Conservation (phyloP, 192 early-diverging fungal genomes). For the Entomortierella parvispora region DNA sequence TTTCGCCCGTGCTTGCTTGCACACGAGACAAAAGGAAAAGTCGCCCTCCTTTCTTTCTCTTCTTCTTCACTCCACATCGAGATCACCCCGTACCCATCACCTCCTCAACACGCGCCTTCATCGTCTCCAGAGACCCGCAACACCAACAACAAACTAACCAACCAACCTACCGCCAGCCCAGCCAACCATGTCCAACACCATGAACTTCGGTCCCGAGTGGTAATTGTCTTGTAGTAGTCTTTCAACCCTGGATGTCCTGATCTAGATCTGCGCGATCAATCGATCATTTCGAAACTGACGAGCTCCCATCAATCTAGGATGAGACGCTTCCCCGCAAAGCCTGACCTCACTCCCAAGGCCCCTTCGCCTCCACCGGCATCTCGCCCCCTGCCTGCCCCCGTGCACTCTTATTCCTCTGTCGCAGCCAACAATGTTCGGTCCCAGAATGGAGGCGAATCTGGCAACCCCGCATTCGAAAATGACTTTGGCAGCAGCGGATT, state of each 20-base stretch:
- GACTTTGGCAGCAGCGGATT: conserved; percentile 34
- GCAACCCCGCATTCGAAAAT: conserved; percentile 1
- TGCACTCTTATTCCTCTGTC: conserved; percentile 42
- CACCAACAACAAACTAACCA: neutral
- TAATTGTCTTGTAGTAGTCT: too few relatives aligned
- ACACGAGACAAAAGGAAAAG: too few relatives aligned
- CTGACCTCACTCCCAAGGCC: conserved; percentile 20
- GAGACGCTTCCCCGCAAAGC: conserved; percentile 46
- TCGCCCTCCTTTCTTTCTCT: neutral
- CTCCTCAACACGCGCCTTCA: too few relatives aligned
- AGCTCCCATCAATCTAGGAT: conserved; percentile 30
- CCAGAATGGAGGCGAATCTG: conserved; percentile 27
- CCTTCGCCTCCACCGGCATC: conserved; percentile 25
- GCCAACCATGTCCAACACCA: conserved; percentile 54
- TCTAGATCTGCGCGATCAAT: too few relatives aligned
- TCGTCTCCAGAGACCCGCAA: too few relatives aligned
- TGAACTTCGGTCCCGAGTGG: conserved; percentile 90
- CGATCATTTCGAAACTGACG: too few relatives aligned
- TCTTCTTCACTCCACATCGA: conserved; percentile 2
- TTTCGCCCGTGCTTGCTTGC: too few relatives aligned
- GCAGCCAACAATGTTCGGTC: conserved; percentile 41
- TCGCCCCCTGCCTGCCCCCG: conserved; percentile 27
- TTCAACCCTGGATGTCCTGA: too few relatives aligned
- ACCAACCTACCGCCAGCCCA: conserved; percentile 1
- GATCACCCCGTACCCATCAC: conserved; percentile 5